phyloP scores from a whole-genome alignment of 2,329 filamentous ascomycete species.

The Fusarium sororula region DNA sequence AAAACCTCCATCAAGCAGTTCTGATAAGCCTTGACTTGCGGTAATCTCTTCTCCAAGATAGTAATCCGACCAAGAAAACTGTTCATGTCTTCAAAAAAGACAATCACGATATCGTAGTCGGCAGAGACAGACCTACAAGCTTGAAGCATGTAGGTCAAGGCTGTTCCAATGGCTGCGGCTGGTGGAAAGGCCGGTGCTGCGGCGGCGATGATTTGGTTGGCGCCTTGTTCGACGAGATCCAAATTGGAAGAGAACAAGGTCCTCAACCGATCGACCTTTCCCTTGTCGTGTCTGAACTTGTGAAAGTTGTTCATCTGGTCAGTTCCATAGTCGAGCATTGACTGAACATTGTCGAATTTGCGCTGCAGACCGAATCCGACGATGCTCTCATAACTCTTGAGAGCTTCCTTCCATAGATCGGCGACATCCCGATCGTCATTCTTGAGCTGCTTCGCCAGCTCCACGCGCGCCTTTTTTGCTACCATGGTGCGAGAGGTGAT shows the following conservation, averaged over 20 bases:
- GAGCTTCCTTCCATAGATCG: conserved; percentile 46
- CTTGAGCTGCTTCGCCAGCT: conserved; percentile 31
- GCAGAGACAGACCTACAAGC: conserved; percentile 45
- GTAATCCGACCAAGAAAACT: conserved; percentile 48
- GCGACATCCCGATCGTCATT: conserved; percentile 44
- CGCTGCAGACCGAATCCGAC: conserved; percentile 45
- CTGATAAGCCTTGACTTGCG: conserved; percentile 43
- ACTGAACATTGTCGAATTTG: conserved; percentile 42
- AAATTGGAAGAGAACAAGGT: conserved; percentile 43
- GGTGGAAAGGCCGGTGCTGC: conserved; percentile 47
- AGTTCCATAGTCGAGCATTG: conserved; percentile 40
- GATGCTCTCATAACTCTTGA: conserved; percentile 47
- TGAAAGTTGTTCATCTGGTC: conserved; percentile 46
- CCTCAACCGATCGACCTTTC: conserved; percentile 47
- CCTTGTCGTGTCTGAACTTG: conserved; percentile 47
- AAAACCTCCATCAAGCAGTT: conserved; percentile 51
- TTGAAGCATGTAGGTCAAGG: conserved; percentile 46
- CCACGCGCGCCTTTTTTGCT: not conserved
- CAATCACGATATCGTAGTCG: conserved; percentile 51
- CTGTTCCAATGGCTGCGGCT: conserved; percentile 46
- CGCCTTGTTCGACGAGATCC: conserved; percentile 43
- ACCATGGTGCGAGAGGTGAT: not conserved
- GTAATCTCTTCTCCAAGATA: conserved; percentile 47
- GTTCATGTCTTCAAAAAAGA: conserved; percentile 52
- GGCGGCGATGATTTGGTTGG: conserved; percentile 43